Conservation (phyloP, 2,329 filamentous ascomycete species). For the Orbilia quercus region DNA sequence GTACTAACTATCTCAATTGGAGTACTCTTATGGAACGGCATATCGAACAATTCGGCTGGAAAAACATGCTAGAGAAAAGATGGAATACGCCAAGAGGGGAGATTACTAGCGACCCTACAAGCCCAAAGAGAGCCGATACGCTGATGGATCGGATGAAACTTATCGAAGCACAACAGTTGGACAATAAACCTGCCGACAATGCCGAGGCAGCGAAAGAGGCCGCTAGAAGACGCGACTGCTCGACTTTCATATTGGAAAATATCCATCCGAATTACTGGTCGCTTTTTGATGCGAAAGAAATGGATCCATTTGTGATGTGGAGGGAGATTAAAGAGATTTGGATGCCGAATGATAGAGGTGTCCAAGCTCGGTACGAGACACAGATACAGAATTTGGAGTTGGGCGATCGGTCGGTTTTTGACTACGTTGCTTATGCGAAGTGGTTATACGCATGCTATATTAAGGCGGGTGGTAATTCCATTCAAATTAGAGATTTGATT, state of each 20-base stretch:
- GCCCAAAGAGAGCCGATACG: not conserved
- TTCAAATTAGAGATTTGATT: slow-evolving; percentile 3
- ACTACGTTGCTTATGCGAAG: slow-evolving; percentile 3
- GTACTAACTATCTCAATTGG: slow-evolving; percentile 33
- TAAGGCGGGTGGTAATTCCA: not conserved
- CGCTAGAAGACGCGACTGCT: slow-evolving; percentile 4
- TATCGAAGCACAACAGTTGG: not conserved
- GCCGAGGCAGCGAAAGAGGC: not conserved
- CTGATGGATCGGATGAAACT: not conserved
- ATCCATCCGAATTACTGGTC: slow-evolving; percentile 16
- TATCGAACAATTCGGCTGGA: slow-evolving; percentile 12
- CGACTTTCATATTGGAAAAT: slow-evolving; percentile 20
- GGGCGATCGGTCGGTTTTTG: slow-evolving; percentile 1
- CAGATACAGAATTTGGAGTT: not conserved
- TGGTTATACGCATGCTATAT: not conserved
- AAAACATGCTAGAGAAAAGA: not conserved
- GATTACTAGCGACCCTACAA: not conserved
- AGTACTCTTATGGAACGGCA: slow-evolving; percentile 15
- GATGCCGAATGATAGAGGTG: not conserved
- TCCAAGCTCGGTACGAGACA: not conserved
- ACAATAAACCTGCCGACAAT: not conserved
- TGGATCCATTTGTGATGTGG: slow-evolving; percentile 21
- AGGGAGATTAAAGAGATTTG: slow-evolving; percentile 17
- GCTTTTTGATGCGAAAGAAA: slow-evolving; percentile 14
- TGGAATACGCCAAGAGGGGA: not conserved